Base-by-base conservation (phyloP, 495 filamentous ascomycete genomes). In the Podospora australis region DNA sequence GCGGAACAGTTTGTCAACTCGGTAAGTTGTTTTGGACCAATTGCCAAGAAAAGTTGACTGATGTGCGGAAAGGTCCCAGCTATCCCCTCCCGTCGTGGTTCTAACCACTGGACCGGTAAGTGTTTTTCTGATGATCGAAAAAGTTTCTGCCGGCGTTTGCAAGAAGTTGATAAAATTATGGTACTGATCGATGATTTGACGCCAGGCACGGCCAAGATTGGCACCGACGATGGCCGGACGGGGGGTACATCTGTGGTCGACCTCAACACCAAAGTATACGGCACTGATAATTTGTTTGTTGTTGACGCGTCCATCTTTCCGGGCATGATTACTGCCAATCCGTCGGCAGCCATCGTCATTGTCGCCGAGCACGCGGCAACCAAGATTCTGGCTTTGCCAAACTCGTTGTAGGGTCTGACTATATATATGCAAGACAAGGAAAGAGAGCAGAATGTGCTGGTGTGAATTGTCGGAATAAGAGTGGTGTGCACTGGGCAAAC, bases 231-330 rank as follows among this genome's bases (percentile, higher is more conserved):
- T 50, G 83, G 83, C 23, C 74, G 79, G 25, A 70, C 67, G 17
- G 68, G 70, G 34, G 84, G 82, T 36, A 81, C 78, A 14, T 53
- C 71, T 4, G 82, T 87, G 20, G 81, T 87, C 14, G 83, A 87
- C 52, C 62, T 70, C 16, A 75, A 84, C 70, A 73, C 79, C 48
- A 79, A 82, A 67, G 82, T 86, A 35, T 87, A 86, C 44, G 83
- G 83, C 45, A 84, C 75, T 7, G 76, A 83, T 52, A 86, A 85
- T 64, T 65, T 86, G 49, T 79, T 78, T 58, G 77, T 82, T 20
- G 71, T 82, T 20, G 79, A 82, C 49, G 78, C 73, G 9, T 79
- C 77, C 39, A 77, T 82, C 58, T 80, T 81, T 69, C 78, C 79
- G 0, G 78, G 77, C 38, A 70, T 72, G 56, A 65, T 76, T 24